phyloP scores from a whole-genome alignment of 2,329 filamentous ascomycete species.

The Talaromyces verruculosus region DNA sequence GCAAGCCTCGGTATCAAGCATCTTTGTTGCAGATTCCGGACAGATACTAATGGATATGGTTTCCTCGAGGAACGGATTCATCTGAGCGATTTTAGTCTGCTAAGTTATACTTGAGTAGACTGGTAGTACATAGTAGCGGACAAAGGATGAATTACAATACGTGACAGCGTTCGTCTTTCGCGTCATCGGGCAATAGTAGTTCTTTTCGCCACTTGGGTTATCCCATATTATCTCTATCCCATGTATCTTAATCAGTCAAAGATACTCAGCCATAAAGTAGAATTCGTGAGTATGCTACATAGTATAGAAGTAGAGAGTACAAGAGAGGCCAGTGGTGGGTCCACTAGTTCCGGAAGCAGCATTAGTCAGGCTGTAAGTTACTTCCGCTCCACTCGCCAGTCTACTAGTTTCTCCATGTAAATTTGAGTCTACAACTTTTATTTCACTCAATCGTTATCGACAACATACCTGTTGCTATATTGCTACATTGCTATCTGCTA shows the following conservation, averaged over 20 bases:
- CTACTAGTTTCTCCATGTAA: slow-evolving; percentile 12
- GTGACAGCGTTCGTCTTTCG: background rate
- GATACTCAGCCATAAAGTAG: no score
- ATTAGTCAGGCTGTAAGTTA: slow-evolving; percentile 7
- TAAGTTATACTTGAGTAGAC: background rate
- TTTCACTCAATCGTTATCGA: no score
- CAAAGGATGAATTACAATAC: background rate
- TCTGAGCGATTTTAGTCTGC: background rate
- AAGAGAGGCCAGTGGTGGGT: background rate
- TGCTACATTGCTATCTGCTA: background rate
- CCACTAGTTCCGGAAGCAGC: slow-evolving; percentile 7
- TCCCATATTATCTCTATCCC: background rate
- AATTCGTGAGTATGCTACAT: background rate
- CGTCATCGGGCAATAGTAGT: no score
- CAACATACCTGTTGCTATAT: no score
- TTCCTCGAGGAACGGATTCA: background rate
- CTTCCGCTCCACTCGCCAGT: slow-evolving; percentile 13
- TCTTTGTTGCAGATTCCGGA: background rate
- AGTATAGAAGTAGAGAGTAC: background rate
- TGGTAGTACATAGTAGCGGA: background rate
- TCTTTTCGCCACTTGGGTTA: background rate
- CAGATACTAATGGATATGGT: background rate
- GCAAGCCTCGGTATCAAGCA: background rate
- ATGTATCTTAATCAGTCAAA: background rate
- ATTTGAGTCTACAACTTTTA: background rate